Evolutionary conservation across 192 early-diverging fungal species (phyloP), one percentile per base, ranked within the genome.

Genomic region (Mortierella hygrophila): DNA sequence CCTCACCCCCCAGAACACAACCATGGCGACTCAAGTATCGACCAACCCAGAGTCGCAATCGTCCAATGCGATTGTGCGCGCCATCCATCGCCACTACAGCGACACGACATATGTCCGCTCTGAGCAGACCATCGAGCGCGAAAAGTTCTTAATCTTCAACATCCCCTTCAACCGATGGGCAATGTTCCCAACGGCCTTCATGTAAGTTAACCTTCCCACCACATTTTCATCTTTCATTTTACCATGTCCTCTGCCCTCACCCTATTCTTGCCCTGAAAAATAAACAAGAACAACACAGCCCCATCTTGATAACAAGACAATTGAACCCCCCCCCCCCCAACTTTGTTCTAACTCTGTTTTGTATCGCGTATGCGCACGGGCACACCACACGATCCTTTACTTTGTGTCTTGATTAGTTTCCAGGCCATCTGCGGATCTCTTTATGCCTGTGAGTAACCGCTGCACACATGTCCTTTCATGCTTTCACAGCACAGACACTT

Each of bases 111-210:
- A 85, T 60, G 1, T 18, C 2, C 83, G 85, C 8, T 70, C 85
- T 23, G 35, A 41, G 5, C 57, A 42, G 21, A 70, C 82, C 20
- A 71, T 87, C 47, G 85, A 87, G 29, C 44, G 82, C 40, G 83
- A 87, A 55, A 65, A 72, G 41, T 79, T 70, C 32, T 42, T 88
- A 29, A 23, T 89, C 18, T 52, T 63, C 55, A 72, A 52, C 38
- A 68, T 93, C 21, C 86, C 85, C 32, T 92, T 89, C 74, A 86
- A 80, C 29, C 92, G 87, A 47, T 92, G 92, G 93, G 88, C 90
- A 76, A 83, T 89, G 63, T 85, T 93, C 41, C 91, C 91, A 5
- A 91, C 91, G 0, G 91, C 90, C 26, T 81, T 93, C 11, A 80
- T 93, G 40, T 91, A 90, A 55, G 44, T 52, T 52, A 18, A 44